Percentiles rank a stretch among this genome's conserved stretches.
Conservation (phyloP, 495 filamentous ascomycete species). For the Hypoxylon fuscum region DNA sequence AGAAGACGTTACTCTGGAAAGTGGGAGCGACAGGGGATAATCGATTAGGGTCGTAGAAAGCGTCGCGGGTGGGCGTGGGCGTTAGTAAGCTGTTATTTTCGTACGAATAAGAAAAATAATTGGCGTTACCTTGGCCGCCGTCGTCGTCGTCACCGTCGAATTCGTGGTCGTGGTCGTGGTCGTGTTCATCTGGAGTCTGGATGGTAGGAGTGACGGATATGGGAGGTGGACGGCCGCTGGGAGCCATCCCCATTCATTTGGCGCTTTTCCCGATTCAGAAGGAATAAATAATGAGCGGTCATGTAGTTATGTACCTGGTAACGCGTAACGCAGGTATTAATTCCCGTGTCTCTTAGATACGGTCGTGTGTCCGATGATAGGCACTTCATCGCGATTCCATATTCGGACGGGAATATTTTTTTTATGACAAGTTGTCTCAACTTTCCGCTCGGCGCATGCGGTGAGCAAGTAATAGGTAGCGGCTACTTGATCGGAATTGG, state of each 20-base stretch:
- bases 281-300: constrained; percentile 23
- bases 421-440: constrained; percentile 25
- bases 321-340: constrained; percentile 29
- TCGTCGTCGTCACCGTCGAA: constrained; percentile 26
- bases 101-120: constrained; percentile 24
- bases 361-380: constrained; percentile 16
- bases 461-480: constrained; percentile 1
- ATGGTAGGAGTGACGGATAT: constrained; percentile 44
- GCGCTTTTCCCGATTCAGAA: constrained; percentile 40
- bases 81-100: constrained; percentile 27
- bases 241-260: constrained; percentile 35
- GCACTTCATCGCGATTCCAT: constrained; percentile 32
- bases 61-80: constrained; percentile 25
- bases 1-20: constrained; percentile 54
- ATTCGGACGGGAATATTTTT: constrained; percentile 3
- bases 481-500: constrained; percentile 23
- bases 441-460: constrained; percentile 23
- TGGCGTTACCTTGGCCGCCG: constrained; percentile 14
- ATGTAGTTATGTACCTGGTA: constrained; percentile 31
- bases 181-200: constrained; percentile 38
- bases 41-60: constrained; percentile 66
- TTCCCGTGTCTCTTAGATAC: constrained; percentile 29
- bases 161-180: constrained; percentile 31
- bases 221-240: constrained; percentile 33
- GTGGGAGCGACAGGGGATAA: constrained; percentile 69